phyloP scores from a whole-genome alignment of 495 filamentous ascomycete genomes.

The Hypoxylon fuscum region DNA sequence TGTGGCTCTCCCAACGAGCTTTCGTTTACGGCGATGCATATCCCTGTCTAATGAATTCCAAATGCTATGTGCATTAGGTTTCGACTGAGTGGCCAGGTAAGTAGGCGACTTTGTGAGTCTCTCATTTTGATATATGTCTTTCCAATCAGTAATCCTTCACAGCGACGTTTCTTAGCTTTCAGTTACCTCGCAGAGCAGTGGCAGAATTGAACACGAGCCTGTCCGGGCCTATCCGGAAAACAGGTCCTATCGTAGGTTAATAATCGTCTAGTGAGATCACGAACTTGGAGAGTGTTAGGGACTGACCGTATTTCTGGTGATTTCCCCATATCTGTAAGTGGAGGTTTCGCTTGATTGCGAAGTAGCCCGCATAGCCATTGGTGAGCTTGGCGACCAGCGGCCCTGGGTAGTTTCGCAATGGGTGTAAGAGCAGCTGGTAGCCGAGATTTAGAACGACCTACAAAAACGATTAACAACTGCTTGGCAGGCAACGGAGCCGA shows the following conservation, averaged over 20 bases:
- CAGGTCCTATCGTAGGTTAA: conserved; percentile 16
- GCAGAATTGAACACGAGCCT: conserved; percentile 36
- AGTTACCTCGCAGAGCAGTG: conserved; percentile 34
- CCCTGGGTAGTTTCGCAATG: conserved; percentile 45
- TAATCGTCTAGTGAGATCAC: not conserved
- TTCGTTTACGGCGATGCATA: conserved; percentile 30
- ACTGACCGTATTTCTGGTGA: conserved; percentile 21
- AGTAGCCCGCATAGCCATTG: conserved; percentile 13
- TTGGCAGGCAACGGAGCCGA: not conserved
- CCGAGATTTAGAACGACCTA: conserved; percentile 8
- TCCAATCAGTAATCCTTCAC: not conserved
- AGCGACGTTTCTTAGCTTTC: not conserved
- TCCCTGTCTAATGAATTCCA: conserved; percentile 25
- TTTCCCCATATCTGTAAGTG: conserved; percentile 19
- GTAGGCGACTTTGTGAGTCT: conserved; percentile 19
- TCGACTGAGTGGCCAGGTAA: conserved; percentile 17
- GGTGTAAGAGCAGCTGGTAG: conserved; percentile 40
- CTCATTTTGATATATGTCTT: conserved; percentile 31
- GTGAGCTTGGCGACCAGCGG: conserved; percentile 41
- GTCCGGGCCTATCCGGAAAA: conserved; percentile 37
- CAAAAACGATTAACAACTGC: not conserved
- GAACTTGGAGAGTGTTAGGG: not conserved
- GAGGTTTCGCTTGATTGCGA: conserved; percentile 13
- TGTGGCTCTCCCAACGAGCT: conserved; percentile 18
- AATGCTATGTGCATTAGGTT: conserved; percentile 7